Evolutionary conservation across 352 stramenopile genomes (phyloP).

Genomic region (Sclerospora graminicola): DNA sequence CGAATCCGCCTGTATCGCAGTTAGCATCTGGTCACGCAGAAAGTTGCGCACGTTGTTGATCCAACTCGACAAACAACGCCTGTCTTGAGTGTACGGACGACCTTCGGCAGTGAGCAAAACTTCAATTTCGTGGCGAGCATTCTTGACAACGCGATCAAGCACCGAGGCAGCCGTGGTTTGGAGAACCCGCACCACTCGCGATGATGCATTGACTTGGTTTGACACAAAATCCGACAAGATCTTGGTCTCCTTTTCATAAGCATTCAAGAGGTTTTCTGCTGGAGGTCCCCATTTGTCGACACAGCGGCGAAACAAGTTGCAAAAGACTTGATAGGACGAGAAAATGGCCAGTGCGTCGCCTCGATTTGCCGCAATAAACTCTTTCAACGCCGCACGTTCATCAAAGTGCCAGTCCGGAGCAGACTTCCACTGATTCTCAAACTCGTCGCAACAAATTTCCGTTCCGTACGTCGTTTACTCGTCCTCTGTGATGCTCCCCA

Average conservation of each 20-base stretch:
- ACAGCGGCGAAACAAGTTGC: conserved; percentile 21
- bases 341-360: conserved; percentile 10
- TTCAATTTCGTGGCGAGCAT: conserved; percentile 7
- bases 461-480: conserved; percentile 10
- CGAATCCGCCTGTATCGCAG: conserved; percentile 4
- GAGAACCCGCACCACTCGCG: background rate
- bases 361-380: conserved; percentile 20
- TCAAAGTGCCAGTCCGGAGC: background rate
- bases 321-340: conserved; percentile 26
- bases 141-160: conserved; percentile 3
- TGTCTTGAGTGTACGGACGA: conserved; percentile 32
- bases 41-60: conserved; percentile 13
- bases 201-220: background rate
- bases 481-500: background rate
- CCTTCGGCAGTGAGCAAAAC: conserved; percentile 18
- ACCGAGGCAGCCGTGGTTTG: conserved; percentile 12
- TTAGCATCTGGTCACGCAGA: conserved; percentile 11
- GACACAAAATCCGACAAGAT: background rate
- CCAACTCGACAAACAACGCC: conserved; percentile 15
- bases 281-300: conserved; percentile 23
- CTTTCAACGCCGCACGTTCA: conserved; percentile 7
- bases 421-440: conserved; percentile 13
- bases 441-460: conserved; percentile 11
- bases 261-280: conserved; percentile 13
- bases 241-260: background rate